phyloP scores from a whole-genome alignment of 2,329 filamentous ascomycete species.

The Dactylellina haptotyla region DNA sequence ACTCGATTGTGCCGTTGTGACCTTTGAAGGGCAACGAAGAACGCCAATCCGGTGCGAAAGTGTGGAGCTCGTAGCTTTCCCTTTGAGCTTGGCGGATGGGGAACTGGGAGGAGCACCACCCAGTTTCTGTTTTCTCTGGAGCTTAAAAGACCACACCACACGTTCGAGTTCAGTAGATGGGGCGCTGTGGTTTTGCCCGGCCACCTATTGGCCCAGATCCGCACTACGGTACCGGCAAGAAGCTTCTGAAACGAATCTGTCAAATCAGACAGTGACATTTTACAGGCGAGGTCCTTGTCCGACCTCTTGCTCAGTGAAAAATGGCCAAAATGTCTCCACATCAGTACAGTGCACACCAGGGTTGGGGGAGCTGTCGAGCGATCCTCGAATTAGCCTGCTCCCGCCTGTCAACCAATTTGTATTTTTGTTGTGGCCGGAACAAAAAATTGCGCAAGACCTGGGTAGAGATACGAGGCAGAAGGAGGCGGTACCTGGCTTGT shows the following conservation, averaged over 20 bases:
- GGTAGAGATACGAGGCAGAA: slow-evolving; percentile 35
- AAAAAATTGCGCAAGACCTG: slow-evolving; percentile 52
- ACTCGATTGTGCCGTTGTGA: slow-evolving; percentile 27
- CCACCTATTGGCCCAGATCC: slow-evolving; percentile 7
- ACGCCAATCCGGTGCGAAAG: slow-evolving; percentile 19
- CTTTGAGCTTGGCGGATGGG: too few species aligned
- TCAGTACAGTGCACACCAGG: slow-evolving; percentile 10
- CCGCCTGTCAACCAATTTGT: slow-evolving; percentile 34
- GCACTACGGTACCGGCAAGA: not conserved
- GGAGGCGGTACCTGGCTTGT: slow-evolving; percentile 16
- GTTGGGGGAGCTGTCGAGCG: not conserved
- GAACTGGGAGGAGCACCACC: slow-evolving; percentile 24
- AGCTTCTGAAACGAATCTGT: slow-evolving; percentile 39
- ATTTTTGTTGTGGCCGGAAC: slow-evolving; percentile 4
- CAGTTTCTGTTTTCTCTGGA: not conserved
- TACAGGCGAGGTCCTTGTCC: slow-evolving; percentile 37
- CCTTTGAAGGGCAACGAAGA: not conserved
- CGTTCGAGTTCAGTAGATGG: too few species aligned
- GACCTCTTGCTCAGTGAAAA: not conserved
- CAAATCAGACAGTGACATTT: slow-evolving; percentile 41
- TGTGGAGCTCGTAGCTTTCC: slow-evolving; percentile 31
- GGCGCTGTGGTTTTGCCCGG: too few species aligned
- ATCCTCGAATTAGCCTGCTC: slow-evolving; percentile 50
- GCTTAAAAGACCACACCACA: not conserved
- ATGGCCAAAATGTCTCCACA: slow-evolving; percentile 12